phyloP scores from a whole-genome alignment of 164 flowering plant genomes.

The Nymphaea colorata region DNA sequence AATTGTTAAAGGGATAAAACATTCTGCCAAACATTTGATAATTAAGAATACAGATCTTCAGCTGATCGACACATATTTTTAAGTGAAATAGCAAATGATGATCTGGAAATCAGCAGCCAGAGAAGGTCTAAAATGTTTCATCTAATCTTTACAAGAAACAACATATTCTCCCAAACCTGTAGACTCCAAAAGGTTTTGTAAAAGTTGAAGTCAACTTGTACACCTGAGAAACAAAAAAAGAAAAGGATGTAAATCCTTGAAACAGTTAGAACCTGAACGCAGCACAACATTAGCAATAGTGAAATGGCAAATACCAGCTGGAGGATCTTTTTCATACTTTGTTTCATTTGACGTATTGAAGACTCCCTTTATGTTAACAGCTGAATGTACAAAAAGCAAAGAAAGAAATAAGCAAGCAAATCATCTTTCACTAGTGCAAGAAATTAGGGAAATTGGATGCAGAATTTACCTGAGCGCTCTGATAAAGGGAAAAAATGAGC shows the following conservation, averaged over 20 bases:
- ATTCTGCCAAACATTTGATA: too few relatives aligned
- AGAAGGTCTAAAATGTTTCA: background rate
- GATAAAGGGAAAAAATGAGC: slow-evolving; percentile 98
- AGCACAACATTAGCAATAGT: background rate
- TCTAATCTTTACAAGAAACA: background rate
- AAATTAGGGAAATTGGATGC: background rate
- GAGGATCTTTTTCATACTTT: slow-evolving; percentile 90
- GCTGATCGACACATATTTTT: too few relatives aligned
- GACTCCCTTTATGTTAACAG: slow-evolving; percentile 97
- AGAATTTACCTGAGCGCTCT: slow-evolving; percentile 82
- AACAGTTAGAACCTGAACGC: background rate
- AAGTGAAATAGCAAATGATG: background rate
- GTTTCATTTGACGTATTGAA: slow-evolving; percentile 96
- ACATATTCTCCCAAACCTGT: slow-evolving; percentile 40
- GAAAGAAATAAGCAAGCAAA: background rate
- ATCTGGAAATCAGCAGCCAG: background rate
- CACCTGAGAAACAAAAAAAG: slow-evolving; percentile 35
- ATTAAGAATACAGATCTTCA: too few relatives aligned
- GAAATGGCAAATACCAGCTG: slow-evolving; percentile 45
- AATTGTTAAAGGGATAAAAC: too few relatives aligned
- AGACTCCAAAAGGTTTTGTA: slow-evolving; percentile 98
- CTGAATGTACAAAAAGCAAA: slow-evolving; percentile 29
- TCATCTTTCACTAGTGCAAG: background rate
- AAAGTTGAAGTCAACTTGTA: slow-evolving; percentile 94
- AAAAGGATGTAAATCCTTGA: background rate